Percentiles rank a stretch among this genome's conserved stretches.
phyloP scores from a whole-genome alignment of 345 rosid species.

The Eucalyptus urophylla region DNA sequence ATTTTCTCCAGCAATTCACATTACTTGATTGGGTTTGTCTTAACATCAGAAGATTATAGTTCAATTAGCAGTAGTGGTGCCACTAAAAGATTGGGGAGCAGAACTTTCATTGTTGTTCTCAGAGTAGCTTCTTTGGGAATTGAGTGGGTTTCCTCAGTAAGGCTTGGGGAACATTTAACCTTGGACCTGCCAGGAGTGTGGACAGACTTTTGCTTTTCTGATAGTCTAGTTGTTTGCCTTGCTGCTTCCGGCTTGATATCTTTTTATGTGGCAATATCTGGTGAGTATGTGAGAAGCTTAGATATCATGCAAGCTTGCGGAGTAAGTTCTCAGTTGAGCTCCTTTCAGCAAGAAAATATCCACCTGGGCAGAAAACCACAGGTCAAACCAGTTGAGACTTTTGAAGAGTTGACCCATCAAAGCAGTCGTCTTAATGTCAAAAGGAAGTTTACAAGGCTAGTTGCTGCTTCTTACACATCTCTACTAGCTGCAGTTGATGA shows the following conservation, averaged over 20 bases:
- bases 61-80: conserved; percentile 16
- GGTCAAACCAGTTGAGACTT: conserved; percentile 8
- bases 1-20: conserved; percentile 74
- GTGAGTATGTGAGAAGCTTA: conserved; percentile 42
- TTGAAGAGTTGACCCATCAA: conserved; percentile 7
- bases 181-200: conserved; percentile 31
- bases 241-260: conserved; percentile 50
- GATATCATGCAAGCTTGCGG: conserved; percentile 48
- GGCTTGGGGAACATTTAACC: conserved; percentile 31
- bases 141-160: conserved; percentile 74
- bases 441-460: conserved; percentile 65
- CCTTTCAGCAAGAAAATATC: conserved; percentile 12
- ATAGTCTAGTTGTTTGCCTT: conserved; percentile 81
- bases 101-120: conserved; percentile 44
- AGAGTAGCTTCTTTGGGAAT: conserved; percentile 54
- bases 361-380: conserved; percentile 9
- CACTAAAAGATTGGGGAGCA: conserved; percentile 13
- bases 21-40: conserved; percentile 65
- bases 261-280: conserved; percentile 57
- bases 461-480: conserved; percentile 57
- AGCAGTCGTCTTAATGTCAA: conserved; percentile 6
- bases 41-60: conserved; percentile 25
- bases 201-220: conserved; percentile 77
- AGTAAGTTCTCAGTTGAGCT: conserved; percentile 12
- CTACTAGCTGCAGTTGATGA: conserved; percentile 78